Base-by-base conservation (phyloP, 257 asterid genomes). In the Nicotiana paniculata region DNA sequence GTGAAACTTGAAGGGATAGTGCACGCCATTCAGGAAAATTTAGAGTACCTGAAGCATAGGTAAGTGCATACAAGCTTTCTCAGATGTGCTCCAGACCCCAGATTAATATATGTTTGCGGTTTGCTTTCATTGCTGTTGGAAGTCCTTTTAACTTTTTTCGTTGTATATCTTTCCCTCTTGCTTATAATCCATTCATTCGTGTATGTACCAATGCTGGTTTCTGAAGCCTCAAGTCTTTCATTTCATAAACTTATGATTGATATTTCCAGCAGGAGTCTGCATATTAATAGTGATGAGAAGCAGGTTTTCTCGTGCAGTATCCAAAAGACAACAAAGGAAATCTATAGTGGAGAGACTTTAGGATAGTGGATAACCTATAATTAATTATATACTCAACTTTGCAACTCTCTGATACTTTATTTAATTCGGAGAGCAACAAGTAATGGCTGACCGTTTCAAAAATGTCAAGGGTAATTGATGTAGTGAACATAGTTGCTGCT, bases 1-100 rank as follows among this genome's bases (percentile, higher is more conserved):
- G 85, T 78, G 80, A 95, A 92, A 90, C 97, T 93, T 72, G 97
- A 93, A 90, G 96, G 86, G 66, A 77, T 59, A 21, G 96, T 93
- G 85, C 86, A 91, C 30, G 77, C 92, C 83, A 91, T 95, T 79
- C 97, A 83, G 43, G 88, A 86, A 26, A 92, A 90, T 80, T 81
- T 95, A 80, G 81, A 66, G 65, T 72, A 88, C 77, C 80, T 95
- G 63, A 86, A 91, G 80, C 63, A 59, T 65, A 92, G 93, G 99
- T 88, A 83, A 28, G 30, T 28, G 30, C 30, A 28, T 28, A 59
- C 48, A 13, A 7, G 62, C 61, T 18, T 12, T 16, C 39, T 28
- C 78, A n/a, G 74, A 61, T 81, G 59, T 75, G 76, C 16, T 61
- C 77, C 46, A 33, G 21, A 43, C 28, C 35, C 77, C 3, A 17